phyloP scores from a whole-genome alignment of 768 basidiomycete species.

The Calocybe indica region DNA sequence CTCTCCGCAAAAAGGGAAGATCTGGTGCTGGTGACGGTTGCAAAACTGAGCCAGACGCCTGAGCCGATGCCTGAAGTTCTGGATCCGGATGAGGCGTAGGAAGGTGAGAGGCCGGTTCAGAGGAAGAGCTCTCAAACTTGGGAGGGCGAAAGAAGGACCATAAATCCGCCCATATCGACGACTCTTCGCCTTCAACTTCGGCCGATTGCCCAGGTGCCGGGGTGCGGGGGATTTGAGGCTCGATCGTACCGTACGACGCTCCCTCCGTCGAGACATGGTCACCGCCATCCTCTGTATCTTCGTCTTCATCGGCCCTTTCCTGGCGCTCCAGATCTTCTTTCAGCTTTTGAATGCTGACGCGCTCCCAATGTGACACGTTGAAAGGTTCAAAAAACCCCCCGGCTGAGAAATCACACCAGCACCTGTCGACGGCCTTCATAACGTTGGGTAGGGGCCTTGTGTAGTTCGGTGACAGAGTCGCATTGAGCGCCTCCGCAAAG shows the following conservation, averaged over 20 bases:
- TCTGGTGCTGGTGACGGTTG: slow-evolving; percentile 1
- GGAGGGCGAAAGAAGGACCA: too few species aligned
- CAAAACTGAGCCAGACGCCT: slow-evolving; percentile 5
- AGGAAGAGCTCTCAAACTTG: too few species aligned
- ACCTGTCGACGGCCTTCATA: slow-evolving; percentile 69
- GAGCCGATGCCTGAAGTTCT: slow-evolving; percentile 8
- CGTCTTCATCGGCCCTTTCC: slow-evolving; percentile 17
- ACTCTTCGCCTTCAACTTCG: too few species aligned
- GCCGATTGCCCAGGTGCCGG: too few species aligned
- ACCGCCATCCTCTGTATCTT: slow-evolving; percentile 6
- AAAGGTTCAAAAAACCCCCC: slow-evolving; percentile 70
- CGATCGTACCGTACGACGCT: too few species aligned
- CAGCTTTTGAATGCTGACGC: slow-evolving; percentile 48
- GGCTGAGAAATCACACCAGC: slow-evolving; percentile 78
- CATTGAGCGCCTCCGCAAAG: slow-evolving; percentile 59
- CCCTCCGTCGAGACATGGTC: neutral
- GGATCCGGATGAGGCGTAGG: slow-evolving; percentile 6
- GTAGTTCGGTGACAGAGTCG: slow-evolving; percentile 36
- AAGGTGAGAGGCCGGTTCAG: neutral
- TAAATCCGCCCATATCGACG: too few species aligned
- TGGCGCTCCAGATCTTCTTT: slow-evolving; percentile 34
- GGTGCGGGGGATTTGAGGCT: too few species aligned
- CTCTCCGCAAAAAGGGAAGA: slow-evolving; percentile 31
- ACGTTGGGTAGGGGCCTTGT: slow-evolving; percentile 42
- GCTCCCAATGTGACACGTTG: slow-evolving; percentile 73